Conservation (phyloP, 768 basidiomycete species). For the Cubamyces sp. region DNA sequence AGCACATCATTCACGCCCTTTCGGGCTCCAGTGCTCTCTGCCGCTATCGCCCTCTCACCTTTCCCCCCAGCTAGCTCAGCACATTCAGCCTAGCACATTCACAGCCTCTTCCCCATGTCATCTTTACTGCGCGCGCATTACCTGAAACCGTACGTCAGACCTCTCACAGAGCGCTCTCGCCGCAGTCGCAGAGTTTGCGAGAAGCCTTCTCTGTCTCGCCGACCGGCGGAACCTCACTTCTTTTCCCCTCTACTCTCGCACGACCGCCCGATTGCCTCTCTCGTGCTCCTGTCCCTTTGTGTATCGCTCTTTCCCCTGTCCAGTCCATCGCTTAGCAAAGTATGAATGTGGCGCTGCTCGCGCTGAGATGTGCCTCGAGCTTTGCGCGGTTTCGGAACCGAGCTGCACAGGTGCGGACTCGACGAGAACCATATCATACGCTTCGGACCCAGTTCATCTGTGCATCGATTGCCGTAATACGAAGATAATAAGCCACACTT, state of each 20-base stretch:
- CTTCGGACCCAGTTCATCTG: slow-evolving; percentile 8
- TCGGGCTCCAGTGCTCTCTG: no score
- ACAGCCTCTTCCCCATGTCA: neutral
- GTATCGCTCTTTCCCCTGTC: no score
- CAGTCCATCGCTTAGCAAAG: neutral
- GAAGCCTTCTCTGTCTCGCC: slow-evolving; percentile 21
- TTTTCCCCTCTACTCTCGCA: slow-evolving; percentile 5
- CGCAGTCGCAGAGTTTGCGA: slow-evolving; percentile 14
- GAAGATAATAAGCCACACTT: slow-evolving; percentile 9
- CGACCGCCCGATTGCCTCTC: slow-evolving; percentile 1
- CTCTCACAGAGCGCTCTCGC: slow-evolving; percentile 17
- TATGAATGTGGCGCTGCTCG: neutral
- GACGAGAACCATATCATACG: neutral
- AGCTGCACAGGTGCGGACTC: neutral
- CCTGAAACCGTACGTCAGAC: slow-evolving; percentile 11
- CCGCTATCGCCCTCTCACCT: neutral
- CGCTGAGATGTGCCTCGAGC: neutral
- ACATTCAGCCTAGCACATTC: neutral
- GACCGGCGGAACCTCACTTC: slow-evolving; percentile 19
- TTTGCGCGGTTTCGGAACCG: neutral
- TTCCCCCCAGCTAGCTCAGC: neutral
- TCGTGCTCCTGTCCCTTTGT: neutral
- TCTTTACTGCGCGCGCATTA: neutral
- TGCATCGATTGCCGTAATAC: slow-evolving; percentile 7
- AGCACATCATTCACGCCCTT: neutral